Evolutionary conservation across 108 stramenopile species (phyloP).

Genomic region (Nitzschia sp.): DNA sequence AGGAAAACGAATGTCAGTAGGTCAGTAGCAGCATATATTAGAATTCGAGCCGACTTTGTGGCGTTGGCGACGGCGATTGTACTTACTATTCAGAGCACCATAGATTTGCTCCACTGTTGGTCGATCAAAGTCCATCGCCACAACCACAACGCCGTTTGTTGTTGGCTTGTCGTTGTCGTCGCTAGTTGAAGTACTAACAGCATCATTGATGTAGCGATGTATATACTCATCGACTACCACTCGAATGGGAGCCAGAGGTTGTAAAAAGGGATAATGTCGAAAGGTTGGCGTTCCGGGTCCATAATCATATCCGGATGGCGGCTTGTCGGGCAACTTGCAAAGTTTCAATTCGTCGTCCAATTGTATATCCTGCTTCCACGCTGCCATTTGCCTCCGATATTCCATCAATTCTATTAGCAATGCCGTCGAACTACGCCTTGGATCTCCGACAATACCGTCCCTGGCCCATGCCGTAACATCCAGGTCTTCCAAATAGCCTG

Average conservation of each 20-base stretch:
- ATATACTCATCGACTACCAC: background rate
- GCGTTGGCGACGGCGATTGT: too few relatives aligned
- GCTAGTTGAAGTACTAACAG: background rate
- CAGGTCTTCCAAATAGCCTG: constrained; percentile 33
- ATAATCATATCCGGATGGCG: constrained; percentile 29
- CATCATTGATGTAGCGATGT: background rate
- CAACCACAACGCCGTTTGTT: background rate
- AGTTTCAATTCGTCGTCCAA: constrained; percentile 2
- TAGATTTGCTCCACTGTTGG: background rate
- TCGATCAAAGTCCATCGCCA: background rate
- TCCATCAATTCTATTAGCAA: constrained; percentile 27
- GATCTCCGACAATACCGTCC: constrained; percentile 29
- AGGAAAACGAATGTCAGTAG: background rate
- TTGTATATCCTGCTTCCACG: background rate
- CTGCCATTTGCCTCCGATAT: constrained; percentile 15
- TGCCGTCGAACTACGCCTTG: constrained; percentile 20
- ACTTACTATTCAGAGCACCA: constrained; percentile 10
- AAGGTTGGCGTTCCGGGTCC: constrained; percentile 36
- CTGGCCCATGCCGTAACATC: constrained; percentile 22
- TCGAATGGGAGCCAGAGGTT: constrained; percentile 16
- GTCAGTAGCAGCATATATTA: too few relatives aligned
- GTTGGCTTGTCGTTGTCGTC: background rate
- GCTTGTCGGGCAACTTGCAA: constrained; percentile 22
- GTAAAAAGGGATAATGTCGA: constrained; percentile 8
- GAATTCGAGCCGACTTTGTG: too few relatives aligned